phyloP scores from a whole-genome alignment of 352 stramenopile genomes.

The Poterioochromonas sp. region DNA sequence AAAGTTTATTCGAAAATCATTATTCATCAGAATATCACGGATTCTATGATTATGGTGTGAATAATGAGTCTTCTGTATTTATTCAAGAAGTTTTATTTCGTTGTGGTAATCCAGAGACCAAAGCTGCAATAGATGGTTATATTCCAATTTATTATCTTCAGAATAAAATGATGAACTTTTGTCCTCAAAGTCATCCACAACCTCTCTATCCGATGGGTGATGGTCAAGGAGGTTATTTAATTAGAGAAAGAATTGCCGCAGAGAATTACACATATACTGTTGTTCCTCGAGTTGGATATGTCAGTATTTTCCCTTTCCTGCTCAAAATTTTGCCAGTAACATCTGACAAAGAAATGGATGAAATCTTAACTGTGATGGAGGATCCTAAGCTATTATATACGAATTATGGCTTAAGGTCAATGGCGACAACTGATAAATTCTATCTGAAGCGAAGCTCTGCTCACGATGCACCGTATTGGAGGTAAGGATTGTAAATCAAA shows the following conservation, averaged over 20 bases:
- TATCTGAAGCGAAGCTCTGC: conserved; percentile 73
- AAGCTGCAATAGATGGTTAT: background rate
- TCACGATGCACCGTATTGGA: conserved; percentile 63
- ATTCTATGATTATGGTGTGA: background rate
- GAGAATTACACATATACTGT: conserved; percentile 35
- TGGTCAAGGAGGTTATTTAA: conserved; percentile 59
- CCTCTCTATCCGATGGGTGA: conserved; percentile 59
- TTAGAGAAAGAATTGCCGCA: conserved; percentile 47
- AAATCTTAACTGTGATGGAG: background rate
- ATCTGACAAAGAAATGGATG: background rate
- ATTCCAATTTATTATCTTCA: background rate
- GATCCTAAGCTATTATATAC: conserved; percentile 36
- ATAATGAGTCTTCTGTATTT: background rate
- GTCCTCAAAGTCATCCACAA: conserved; percentile 54
- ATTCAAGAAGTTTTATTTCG: background rate
- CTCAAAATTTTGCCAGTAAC: conserved; percentile 40
- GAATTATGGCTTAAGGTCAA: conserved; percentile 58
- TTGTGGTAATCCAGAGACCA: background rate
- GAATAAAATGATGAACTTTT: too few species aligned
- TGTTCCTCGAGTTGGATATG: conserved; percentile 66
- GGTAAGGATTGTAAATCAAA: background rate
- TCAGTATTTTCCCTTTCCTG: conserved; percentile 66
- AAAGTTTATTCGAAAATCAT: background rate
- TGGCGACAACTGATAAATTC: conserved; percentile 67
- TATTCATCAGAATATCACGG: background rate